Conservation (phyloP, 441 rosid genomes). For the Raphanus hybrid region DNA sequence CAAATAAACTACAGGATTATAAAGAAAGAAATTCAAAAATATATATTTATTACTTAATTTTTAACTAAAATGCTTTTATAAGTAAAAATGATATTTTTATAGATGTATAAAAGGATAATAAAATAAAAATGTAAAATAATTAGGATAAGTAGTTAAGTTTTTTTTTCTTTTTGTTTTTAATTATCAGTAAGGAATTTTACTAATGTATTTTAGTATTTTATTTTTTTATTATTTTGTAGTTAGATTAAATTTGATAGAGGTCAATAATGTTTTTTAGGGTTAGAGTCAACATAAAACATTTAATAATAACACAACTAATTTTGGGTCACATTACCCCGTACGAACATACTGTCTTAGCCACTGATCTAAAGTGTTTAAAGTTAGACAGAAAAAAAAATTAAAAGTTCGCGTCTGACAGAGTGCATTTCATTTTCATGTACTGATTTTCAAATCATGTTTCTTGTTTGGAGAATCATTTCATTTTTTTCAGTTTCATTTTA, state of each 20-base stretch:
- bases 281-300: neutral
- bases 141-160: neutral
- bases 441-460: conserved; percentile 18
- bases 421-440: conserved; percentile 27
- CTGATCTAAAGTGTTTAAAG: neutral
- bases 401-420: neutral
- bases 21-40: no score
- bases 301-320: neutral
- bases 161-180: neutral
- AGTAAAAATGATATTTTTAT: no score
- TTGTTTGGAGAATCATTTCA: conserved; percentile 2
- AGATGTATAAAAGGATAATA: neutral
- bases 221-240: neutral
- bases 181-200: neutral
- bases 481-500: neutral
- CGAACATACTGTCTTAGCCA: neutral
- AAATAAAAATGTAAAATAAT: neutral
- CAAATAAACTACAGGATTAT: neutral
- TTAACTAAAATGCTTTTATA: neutral
- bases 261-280: neutral
- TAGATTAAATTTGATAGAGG: neutral
- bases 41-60: neutral
- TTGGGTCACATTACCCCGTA: neutral
- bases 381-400: neutral
- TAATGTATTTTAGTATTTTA: neutral